Base-by-base conservation (phyloP, 164 flowering plant species). In the Stephania cephalantha region DNA sequence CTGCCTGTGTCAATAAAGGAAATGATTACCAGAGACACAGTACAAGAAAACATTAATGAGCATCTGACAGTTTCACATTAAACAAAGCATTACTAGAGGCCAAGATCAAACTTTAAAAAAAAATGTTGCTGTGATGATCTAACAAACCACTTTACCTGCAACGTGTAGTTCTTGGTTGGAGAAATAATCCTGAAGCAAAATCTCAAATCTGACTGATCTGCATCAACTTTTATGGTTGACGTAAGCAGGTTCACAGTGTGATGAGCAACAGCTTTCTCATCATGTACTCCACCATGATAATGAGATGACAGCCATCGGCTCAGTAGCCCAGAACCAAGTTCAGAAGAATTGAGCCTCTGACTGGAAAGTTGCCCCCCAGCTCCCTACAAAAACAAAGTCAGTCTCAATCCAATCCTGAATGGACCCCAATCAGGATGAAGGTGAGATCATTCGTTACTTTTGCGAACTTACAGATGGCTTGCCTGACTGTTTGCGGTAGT, bases 161-260 rank as follows among this genome's bases (percentile, higher is more conserved):
- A 83, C 68, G 98, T 94, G 76, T 96, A 96, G 70, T 85, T 96
- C 83, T 94, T 96, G 46, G 96, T 82, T 55, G 99, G 99, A 66
- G 99, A 96, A 81, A 96, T 94, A 70, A 96, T 96, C 75, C 97
- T 85, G 84, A 96, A 96, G 84, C 98, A 96, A 81, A 96, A 94
- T 74, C 99, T 85, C 75, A 96, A 84, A 83, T 96, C 99, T 68
- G 97, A 91, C 84, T 92, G 98, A 71, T 96, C 98, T 7, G 97
- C 97, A 83, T 96, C 98, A 80, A 87, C 90, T 83, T 96, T 96
- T 68, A 96, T 96, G 70, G 99, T 96, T 66, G 99, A 96, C 50
- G 99, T 96, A 70, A 94, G 89, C 77, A 96, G 87, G 87, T 96
- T 94, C 74, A 96, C 97, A 22, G 97, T 96, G 81, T 94, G 97